Evolutionary conservation across 139 green algal species (phyloP).

Genomic region (Astrephomene gubernaculifera): DNA sequence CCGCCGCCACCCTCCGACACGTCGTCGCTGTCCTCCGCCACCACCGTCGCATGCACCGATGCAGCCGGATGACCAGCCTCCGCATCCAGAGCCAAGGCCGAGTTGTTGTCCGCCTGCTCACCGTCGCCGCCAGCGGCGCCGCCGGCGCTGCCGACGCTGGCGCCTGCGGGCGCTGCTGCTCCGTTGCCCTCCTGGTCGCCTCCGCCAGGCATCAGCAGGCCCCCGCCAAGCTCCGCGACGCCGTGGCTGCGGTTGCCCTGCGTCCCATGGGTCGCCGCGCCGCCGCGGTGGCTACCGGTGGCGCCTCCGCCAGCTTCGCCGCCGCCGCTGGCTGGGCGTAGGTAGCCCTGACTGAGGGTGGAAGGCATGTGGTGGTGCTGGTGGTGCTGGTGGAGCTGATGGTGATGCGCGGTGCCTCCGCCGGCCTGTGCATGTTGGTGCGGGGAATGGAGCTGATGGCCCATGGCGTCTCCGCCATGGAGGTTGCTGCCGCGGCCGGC

Average conservation of each 20-base stretch:
- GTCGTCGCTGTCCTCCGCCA: conserved; percentile 47
- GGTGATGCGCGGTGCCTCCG: not conserved
- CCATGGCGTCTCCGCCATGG: not conserved
- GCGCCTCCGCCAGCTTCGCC: not conserved
- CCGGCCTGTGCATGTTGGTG: conserved; percentile 11
- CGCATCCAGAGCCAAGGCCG: conserved; percentile 3
- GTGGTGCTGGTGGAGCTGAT: conserved; percentile 6
- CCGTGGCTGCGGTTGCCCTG: not conserved
- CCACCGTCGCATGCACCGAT: conserved; percentile 59
- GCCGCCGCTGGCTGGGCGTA: not conserved
- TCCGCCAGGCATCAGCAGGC: not conserved
- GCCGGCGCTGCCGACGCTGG: conserved; percentile 31
- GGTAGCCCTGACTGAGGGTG: not conserved
- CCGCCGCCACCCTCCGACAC: conserved; percentile 15
- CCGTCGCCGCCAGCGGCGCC: conserved; percentile 14
- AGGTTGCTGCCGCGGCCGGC: not conserved
- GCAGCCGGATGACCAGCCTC: conserved; percentile 45
- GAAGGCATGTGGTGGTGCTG: not conserved
- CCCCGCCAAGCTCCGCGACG: not conserved
- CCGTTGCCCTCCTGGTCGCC: not conserved
- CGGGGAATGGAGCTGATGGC: not conserved
- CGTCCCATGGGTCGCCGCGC: not conserved
- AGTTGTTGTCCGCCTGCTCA: conserved; percentile 26
- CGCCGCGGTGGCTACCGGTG: not conserved
- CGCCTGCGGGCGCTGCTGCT: not conserved